Evolutionary conservation across 768 basidiomycete species (phyloP).

Genomic region (Nidularia sp.): DNA sequence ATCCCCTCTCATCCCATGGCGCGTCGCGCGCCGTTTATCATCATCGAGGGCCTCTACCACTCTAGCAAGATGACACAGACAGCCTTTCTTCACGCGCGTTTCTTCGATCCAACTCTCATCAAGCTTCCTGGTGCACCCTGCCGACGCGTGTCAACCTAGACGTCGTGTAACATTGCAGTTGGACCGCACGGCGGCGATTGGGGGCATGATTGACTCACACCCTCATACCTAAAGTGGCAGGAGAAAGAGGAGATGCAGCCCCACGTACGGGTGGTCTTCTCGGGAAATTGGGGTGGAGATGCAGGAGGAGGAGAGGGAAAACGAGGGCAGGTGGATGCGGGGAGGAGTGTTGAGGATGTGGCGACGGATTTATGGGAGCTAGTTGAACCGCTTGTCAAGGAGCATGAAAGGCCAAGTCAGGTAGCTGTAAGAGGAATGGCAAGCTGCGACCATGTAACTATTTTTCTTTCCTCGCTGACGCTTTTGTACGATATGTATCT

Average conservation of each 20-base stretch:
- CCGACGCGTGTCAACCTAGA: background rate
- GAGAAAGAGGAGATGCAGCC: slow-evolving; percentile 76
- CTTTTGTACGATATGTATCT: too few species aligned
- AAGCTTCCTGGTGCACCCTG: slow-evolving; percentile 85
- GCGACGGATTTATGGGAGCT: slow-evolving; percentile 50
- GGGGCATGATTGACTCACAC: slow-evolving; percentile 91
- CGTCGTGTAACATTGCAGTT: background rate
- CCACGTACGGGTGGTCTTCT: slow-evolving; percentile 58
- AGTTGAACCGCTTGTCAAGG: slow-evolving; percentile 35
- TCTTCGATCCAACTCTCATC: slow-evolving; percentile 54
- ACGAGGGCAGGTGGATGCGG: slow-evolving; percentile 63
- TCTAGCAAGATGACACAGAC: slow-evolving; percentile 94
- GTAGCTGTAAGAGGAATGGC: slow-evolving; percentile 44
- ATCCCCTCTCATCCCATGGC: slow-evolving; percentile 6
- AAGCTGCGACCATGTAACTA: too few species aligned
- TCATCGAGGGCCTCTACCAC: slow-evolving; percentile 92
- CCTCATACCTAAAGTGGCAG: slow-evolving; percentile 79
- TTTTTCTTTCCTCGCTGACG: too few species aligned
- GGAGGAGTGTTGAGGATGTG: slow-evolving; percentile 43
- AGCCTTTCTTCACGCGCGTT: slow-evolving; percentile 47
- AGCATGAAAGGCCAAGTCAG: slow-evolving; percentile 32
- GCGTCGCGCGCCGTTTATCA: slow-evolving; percentile 77
- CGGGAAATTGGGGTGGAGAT: slow-evolving; percentile 52
- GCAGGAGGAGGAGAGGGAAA: slow-evolving; percentile 5
- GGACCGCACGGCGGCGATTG: slow-evolving; percentile 92